phyloP scores from a whole-genome alignment of 495 filamentous ascomycete species.

The Pyrenopolyporus hunteri region DNA sequence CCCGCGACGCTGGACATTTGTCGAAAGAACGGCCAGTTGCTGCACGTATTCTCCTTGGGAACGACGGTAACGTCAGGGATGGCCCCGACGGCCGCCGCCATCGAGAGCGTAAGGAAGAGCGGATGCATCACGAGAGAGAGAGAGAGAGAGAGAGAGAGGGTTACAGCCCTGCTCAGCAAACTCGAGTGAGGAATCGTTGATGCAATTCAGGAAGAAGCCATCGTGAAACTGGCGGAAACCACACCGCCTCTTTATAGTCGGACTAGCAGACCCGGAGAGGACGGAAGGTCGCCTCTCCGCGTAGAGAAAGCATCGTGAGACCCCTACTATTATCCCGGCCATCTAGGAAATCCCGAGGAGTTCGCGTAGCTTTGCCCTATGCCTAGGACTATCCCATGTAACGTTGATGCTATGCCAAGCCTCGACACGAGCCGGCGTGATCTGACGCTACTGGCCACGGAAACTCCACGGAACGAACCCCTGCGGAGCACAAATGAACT shows the following conservation, averaged over 20 bases:
- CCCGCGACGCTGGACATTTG: constrained; percentile 28
- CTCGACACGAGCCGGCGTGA: not conserved
- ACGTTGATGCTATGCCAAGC: constrained; percentile 11
- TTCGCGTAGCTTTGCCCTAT: not conserved
- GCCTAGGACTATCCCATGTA: constrained; percentile 4
- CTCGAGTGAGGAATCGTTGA: not conserved
- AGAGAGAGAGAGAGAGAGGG: not conserved
- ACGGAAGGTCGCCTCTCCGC: not conserved
- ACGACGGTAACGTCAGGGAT: constrained; percentile 24
- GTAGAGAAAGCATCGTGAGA: constrained; percentile 14
- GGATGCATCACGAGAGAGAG: constrained; percentile 9
- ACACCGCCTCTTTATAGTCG: constrained; percentile 8
- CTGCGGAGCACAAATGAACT: not conserved
- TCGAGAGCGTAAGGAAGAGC: constrained; percentile 9
- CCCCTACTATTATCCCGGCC: not conserved
- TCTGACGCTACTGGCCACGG: not conserved
- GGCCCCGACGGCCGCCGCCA: constrained; percentile 13
- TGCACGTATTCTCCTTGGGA: constrained; percentile 31
- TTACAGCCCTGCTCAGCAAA: not conserved
- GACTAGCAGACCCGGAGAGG: not conserved
- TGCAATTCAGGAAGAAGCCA: constrained; percentile 6
- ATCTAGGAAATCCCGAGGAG: not conserved
- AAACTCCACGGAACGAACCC: not conserved
- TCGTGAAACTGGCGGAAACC: not conserved
- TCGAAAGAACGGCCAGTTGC: constrained; percentile 36